Evolutionary conservation across 805 yeast genomes (phyloP).

Genomic region (Myxozyma sirexii): DNA sequence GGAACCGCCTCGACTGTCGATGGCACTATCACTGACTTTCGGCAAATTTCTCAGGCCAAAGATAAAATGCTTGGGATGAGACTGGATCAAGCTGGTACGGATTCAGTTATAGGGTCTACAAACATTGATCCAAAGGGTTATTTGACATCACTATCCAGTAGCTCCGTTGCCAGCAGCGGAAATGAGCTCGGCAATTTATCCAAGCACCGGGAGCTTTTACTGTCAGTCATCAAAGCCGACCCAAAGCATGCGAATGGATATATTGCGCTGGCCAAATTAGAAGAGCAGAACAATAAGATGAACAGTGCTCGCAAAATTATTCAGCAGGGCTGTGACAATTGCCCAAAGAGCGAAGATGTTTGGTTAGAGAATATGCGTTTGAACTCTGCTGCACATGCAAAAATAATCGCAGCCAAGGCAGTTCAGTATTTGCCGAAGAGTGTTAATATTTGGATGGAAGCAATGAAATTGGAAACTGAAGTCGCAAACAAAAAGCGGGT

Average conservation of each 20-base stretch:
- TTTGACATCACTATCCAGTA: slow-evolving; percentile 46
- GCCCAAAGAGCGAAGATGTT: slow-evolving; percentile 67
- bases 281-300: slow-evolving; percentile 61
- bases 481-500: slow-evolving; percentile 55
- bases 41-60: slow-evolving; percentile 63
- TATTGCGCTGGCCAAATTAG: slow-evolving; percentile 84
- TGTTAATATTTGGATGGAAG: slow-evolving; percentile 71
- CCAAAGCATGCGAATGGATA: slow-evolving; percentile 77
- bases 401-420: slow-evolving; percentile 66
- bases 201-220: slow-evolving; percentile 60
- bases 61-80: slow-evolving; percentile 60
- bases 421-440: slow-evolving; percentile 59
- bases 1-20: slow-evolving; percentile 34
- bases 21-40: slow-evolving; percentile 49
- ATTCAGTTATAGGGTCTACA: slow-evolving; percentile 33
- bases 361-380: slow-evolving; percentile 83
- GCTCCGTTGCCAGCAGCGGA: slow-evolving; percentile 5
- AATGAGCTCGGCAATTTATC: slow-evolving; percentile 51
- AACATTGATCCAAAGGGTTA: slow-evolving; percentile 48
- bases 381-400: slow-evolving; percentile 55
- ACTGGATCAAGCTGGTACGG: slow-evolving; percentile 48
- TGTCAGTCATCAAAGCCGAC: slow-evolving; percentile 69
- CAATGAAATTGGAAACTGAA: slow-evolving; percentile 67
- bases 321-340: slow-evolving; percentile 70
- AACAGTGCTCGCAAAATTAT: slow-evolving; percentile 62